A percentile compares a stretch with the other conserved stretches of the same genome.
Conservation (phyloP, 2,329 filamentous ascomycete genomes). For the Lizonia empirigonia region DNA sequence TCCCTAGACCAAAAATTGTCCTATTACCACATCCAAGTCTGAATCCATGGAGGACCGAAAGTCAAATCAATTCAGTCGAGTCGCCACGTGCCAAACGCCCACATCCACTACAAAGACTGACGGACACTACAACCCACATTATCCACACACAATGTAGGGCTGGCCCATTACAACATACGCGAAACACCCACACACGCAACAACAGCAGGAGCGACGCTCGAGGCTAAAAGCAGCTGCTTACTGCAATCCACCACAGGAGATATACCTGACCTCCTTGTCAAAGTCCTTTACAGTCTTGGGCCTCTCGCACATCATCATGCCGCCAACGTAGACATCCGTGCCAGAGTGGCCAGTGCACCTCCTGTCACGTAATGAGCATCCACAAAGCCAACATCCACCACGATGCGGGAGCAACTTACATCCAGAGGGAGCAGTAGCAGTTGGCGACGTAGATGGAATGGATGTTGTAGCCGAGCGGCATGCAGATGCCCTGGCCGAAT, state of each 20-base stretch:
- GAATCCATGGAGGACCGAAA: too few relatives aligned
- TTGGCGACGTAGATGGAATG: constrained; percentile 12
- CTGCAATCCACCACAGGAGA: constrained; percentile 13
- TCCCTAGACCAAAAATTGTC: too few relatives aligned
- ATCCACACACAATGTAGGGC: too few relatives aligned
- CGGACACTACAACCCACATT: too few relatives aligned
- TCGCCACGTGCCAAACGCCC: too few relatives aligned
- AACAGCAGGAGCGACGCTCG: background rate
- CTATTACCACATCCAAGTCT: too few relatives aligned
- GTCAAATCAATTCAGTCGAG: too few relatives aligned
- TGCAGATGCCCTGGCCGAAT: constrained; percentile 14
- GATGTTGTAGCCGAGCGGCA: constrained; percentile 2
- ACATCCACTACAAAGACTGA: too few relatives aligned
- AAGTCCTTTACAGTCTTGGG: background rate
- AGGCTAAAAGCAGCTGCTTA: background rate
- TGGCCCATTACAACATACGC: too few relatives aligned
- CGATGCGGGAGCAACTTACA: background rate
- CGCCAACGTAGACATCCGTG: constrained; percentile 10
- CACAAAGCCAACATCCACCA: background rate
- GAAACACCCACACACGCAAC: background rate
- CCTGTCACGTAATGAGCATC: background rate
- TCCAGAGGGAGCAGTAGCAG: constrained; percentile 18
- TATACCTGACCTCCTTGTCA: background rate
- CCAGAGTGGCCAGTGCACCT: background rate
- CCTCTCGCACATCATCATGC: constrained; percentile 18